Evolutionary conservation across 106 monocot species (phyloP).

Genomic region (Apostasia ramifera): DNA sequence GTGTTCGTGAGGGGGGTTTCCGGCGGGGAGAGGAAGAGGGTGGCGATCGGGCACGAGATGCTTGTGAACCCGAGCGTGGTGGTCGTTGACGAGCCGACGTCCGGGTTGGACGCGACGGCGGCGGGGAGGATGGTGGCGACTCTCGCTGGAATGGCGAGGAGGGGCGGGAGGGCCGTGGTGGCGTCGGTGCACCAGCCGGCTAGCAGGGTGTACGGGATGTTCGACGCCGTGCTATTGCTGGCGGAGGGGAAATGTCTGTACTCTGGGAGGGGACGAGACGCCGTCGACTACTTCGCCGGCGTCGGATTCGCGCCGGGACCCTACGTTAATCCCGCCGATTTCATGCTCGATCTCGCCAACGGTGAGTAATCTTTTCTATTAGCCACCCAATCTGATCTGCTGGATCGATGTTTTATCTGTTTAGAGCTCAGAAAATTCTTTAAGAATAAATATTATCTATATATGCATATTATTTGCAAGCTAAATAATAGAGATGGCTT

Average conservation of each 20-base stretch:
- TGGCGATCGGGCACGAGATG: slow-evolving; percentile 86
- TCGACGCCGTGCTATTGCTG: slow-evolving; percentile 67
- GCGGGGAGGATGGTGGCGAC: slow-evolving; percentile 56
- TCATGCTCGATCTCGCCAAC: slow-evolving; percentile 96
- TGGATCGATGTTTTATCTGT: not conserved
- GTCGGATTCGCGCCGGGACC: slow-evolving; percentile 57
- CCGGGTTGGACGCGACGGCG: slow-evolving; percentile 80
- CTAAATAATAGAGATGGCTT: too few relatives aligned
- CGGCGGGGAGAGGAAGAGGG: slow-evolving; percentile 86
- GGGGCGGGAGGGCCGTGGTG: slow-evolving; percentile 50
- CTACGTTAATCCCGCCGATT: slow-evolving; percentile 88
- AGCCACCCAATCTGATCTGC: not conserved
- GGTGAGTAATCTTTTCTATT: slow-evolving; percentile 25
- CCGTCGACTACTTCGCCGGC: slow-evolving; percentile 73
- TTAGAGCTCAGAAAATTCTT: too few relatives aligned
- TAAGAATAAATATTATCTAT: too few relatives aligned
- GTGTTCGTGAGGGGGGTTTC: slow-evolving; percentile 68
- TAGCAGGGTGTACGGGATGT: slow-evolving; percentile 70
- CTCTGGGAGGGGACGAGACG: slow-evolving; percentile 51
- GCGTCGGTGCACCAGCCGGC: slow-evolving; percentile 86
- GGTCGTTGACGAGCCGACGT: slow-evolving; percentile 89
- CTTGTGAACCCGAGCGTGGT: slow-evolving; percentile 73
- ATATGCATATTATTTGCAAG: too few relatives aligned
- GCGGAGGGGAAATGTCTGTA: slow-evolving; percentile 70
- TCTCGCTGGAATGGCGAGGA: slow-evolving; percentile 42